A percentile compares a stretch with the other conserved stretches of the same genome.
These are phyloP conservation scores for Acorus gramineus DNA, from an alignment of 106 monocot genomes.

Conservation along the genomic window DNA sequence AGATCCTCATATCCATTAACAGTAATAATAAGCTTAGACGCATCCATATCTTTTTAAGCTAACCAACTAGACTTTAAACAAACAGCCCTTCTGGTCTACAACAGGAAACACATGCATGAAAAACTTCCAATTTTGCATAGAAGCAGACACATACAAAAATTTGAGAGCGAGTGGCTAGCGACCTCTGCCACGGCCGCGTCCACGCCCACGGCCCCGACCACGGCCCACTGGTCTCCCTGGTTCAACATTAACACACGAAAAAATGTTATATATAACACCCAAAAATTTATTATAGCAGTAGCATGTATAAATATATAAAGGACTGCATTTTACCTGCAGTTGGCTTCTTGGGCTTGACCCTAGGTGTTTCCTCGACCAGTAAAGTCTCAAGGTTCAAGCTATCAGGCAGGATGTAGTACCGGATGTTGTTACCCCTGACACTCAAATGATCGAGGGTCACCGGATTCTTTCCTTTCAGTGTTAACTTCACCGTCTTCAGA, in stretches of 20 bases:
- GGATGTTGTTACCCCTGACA: constrained; percentile 86
- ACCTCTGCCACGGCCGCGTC: constrained; percentile 67
- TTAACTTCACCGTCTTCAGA: constrained; percentile 87
- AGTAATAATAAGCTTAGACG: too few species aligned
- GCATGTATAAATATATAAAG: neutral
- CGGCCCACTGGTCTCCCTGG: constrained; percentile 61
- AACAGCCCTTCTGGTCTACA: too few species aligned
- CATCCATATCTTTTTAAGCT: too few species aligned
- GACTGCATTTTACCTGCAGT: constrained; percentile 39
- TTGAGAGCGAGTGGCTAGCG: constrained; percentile 12
- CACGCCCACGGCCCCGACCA: constrained; percentile 69
- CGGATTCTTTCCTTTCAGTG: constrained; percentile 85
- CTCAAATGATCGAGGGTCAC: constrained; percentile 83
- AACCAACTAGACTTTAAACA: too few species aligned
- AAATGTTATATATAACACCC: neutral
- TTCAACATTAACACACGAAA: neutral
- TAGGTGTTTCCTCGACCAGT: constrained; percentile 87
- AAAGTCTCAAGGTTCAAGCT: constrained; percentile 94
- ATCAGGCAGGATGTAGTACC: constrained; percentile 89
- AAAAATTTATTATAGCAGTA: neutral
- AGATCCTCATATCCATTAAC: too few species aligned
- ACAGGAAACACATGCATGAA: too few species aligned
- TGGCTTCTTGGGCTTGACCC: constrained; percentile 90
- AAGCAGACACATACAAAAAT: too few species aligned
- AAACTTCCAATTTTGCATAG: too few species aligned